Percentiles rank a stretch among this genome's conserved stretches.
These are phyloP conservation scores for Saccharomycopsis microspora DNA, from an alignment of 805 yeast genomes.

Conservation along the genomic window DNA sequence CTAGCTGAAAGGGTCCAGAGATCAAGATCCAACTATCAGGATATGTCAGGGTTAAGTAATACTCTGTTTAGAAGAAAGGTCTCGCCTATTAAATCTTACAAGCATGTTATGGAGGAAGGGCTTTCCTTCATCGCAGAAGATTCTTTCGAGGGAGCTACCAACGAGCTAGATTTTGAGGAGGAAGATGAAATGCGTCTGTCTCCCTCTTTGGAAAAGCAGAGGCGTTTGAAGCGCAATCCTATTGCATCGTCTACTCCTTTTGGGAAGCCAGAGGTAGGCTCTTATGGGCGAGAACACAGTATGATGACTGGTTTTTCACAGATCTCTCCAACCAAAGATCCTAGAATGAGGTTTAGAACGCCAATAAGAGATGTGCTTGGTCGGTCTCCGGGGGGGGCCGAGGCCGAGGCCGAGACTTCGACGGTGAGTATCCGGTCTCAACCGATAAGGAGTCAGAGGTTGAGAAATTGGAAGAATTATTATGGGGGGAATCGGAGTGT, in stretches of 20 bases:
- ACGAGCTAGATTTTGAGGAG: background rate
- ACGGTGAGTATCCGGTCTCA: background rate
- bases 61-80: background rate
- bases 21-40: background rate
- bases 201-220: conserved; percentile 8
- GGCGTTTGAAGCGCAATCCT: conserved; percentile 1
- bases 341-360: too few species aligned
- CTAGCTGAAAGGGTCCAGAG: background rate
- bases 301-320: too few species aligned
- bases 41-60: background rate
- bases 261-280: background rate
- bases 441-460: conserved; percentile 5
- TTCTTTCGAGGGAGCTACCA: background rate
- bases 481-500: background rate
- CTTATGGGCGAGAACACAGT: too few species aligned
- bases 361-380: too few species aligned
- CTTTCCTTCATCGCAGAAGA: background rate
- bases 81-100: conserved; percentile 14
- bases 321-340: too few species aligned
- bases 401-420: too few species aligned
- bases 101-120: background rate
- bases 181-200: background rate
- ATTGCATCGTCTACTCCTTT: conserved; percentile 7
- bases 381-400: too few species aligned
- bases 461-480: conserved; percentile 10